These are phyloP conservation scores for Leishmania mexicana DNA, from an alignment of 208 protist genomes.

Conservation along the genomic window DNA sequence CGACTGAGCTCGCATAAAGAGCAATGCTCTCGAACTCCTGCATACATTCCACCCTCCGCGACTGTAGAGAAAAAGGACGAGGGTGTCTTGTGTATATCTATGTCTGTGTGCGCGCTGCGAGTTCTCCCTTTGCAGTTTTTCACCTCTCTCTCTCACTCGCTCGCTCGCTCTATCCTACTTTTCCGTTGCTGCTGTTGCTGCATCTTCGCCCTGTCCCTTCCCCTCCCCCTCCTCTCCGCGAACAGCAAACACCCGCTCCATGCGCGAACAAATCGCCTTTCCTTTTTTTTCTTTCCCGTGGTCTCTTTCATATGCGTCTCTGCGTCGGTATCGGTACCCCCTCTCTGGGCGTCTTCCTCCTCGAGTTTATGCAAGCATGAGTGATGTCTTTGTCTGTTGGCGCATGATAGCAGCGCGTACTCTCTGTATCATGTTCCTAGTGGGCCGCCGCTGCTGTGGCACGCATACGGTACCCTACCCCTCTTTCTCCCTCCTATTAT, in stretches of 20 bases:
- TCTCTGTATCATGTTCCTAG: neutral
- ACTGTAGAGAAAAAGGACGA: neutral
- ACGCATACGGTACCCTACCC: neutral
- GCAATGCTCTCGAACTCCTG: neutral
- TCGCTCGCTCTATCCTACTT: neutral
- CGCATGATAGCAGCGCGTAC: neutral
- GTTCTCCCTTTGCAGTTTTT: neutral
- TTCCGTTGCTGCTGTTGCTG: no score
- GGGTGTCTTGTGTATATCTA: neutral
- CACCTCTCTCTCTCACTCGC: neutral
- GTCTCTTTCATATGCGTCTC: no score
- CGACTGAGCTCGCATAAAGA: neutral
- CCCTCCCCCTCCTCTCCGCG: neutral
- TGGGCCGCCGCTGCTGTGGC: neutral
- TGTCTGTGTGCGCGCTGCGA: neutral
- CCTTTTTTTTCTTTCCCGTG: no score
- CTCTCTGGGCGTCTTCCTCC: neutral
- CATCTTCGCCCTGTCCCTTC: no score
- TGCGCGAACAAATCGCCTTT: no score
- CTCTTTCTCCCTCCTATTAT: neutral
- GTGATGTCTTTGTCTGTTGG: neutral
- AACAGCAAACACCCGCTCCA: no score
- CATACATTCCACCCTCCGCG: neutral
- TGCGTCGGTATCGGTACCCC: no score
- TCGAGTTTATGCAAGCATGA: neutral